Evolutionary conservation across 139 green algal species (phyloP), one percentile per base, ranked within the genome.

Genomic region (Pycnococcus provasolii): DNA sequence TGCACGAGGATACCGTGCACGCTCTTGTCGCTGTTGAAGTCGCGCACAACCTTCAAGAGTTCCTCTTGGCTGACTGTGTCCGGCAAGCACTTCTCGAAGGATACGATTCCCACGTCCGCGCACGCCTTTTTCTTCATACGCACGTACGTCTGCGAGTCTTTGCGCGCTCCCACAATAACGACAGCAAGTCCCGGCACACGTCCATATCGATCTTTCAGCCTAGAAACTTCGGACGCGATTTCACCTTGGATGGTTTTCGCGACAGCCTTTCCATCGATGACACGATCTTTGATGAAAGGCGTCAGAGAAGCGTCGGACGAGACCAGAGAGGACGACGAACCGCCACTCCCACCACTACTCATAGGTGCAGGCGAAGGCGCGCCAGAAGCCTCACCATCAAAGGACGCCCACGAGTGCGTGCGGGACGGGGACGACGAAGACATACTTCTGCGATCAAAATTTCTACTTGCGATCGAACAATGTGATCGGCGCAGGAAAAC

Each of bases 101-200:
- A 95, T 1, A 64, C 64, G 55, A 98, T 95, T 59, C 92, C 92
- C 41, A 90, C 87, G 73, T 97, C 89, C 44, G 85, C 84, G 68
- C 91, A 96, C 3, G 84, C 89, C 74, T 92, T 94, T 44, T 86
- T 85, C 80, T 98, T 98, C 80, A 84, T 95, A 45, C 90, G 80
- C 8, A 98, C 92, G 72, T 98, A 98, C 0, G 93, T 97, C 71
- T 96, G 81, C 15, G 86, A 95, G 77, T 98, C 92, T 66, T 94
- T 94, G 57, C 93, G 81, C 58, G 88, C 78, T 4, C 92, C 92
- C 4, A 98, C 92, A 5, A 98, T 84, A 0, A 98, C 87, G 1
- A 98, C 92, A 4, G 92, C 92, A 46, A 98, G 79, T 3, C 92
- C 92, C 26, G 92, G 91, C 0, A 85, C 80, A 84, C 92, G 76